Percentiles rank a stretch among this genome's conserved stretches.
Conservation (phyloP, 2,329 filamentous ascomycete species). For the Pseudogymnoascus sp. region DNA sequence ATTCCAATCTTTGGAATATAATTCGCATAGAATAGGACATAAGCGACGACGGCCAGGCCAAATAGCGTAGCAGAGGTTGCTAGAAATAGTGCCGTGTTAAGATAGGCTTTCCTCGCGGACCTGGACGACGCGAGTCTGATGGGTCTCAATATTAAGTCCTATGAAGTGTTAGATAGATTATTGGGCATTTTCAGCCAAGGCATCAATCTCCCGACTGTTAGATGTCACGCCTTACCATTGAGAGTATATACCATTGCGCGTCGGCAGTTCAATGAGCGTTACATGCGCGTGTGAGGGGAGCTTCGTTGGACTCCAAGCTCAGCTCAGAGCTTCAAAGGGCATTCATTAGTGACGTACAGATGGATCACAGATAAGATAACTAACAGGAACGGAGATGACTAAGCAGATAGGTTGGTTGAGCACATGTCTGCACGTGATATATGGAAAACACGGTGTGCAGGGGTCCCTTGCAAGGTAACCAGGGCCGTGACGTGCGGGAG, state of each 20-base stretch:
- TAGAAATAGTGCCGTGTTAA: constrained; percentile 43
- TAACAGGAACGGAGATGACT: background rate
- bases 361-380: background rate
- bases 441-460: constrained; percentile 1
- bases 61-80: constrained; percentile 49
- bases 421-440: constrained; percentile 2
- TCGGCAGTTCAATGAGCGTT: background rate
- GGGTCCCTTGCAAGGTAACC: background rate
- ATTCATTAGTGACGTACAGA: background rate
- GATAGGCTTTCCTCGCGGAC: constrained; percentile 56
- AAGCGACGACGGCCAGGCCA: constrained; percentile 52
- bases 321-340: constrained; percentile 9
- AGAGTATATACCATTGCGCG: background rate
- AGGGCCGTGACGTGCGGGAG: background rate
- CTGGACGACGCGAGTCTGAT: constrained; percentile 53
- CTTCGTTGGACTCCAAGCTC: constrained; percentile 1
- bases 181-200: background rate
- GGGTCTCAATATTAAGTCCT: constrained; percentile 50
- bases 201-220: background rate
- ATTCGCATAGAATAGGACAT: constrained; percentile 61
- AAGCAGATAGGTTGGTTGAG: background rate
- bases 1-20: constrained; percentile 63
- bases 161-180: constrained; percentile 13
- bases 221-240: background rate
- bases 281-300: background rate